Base-by-base conservation (phyloP, 345 rosid species). In the Luvunga scandens region DNA sequence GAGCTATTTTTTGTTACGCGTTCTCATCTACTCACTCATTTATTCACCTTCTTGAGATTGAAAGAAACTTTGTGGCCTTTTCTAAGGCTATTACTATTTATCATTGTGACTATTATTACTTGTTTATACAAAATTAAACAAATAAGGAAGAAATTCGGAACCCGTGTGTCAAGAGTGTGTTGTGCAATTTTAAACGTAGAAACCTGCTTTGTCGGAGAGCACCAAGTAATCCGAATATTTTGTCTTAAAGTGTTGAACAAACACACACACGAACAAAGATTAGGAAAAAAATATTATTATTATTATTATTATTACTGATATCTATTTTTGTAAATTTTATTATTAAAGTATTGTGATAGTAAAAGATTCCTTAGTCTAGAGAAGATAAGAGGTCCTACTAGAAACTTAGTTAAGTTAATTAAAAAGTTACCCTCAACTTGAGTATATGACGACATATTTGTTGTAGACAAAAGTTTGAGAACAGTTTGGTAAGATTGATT, bases 1-100 rank as follows among this genome's bases (percentile, higher is more conserved):
- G 95, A 87, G 75, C 93, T 80, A 81, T 82, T 84, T 72, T 72
- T 84, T 70, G 80, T 69, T 69, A 73, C 91, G 89, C 90, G 91
- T 88, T 88, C 86, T 66, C 88, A 90, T 84, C 94, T 89, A 82
- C 86, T 83, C 83, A 80, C 85, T 62, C 56, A 22, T 59, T 13
- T 12, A 45, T 45, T 45, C 50, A 12, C 50, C 73, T 1, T 64
- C 57, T 60, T 39, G 31, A 6, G 30, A 34, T 73, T 45, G 9
- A 13, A 7, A n/a, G 71, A 48, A 34, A 4, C 9, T 4, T 62
- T 50, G 64, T 21, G 22, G 57, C 22, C n/a, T 71, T 18, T 53
- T 39, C 30, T 72, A 18, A 34, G 3, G 9, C 12, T 1, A 75
- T 8, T 45, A 69, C 7, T 68, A 68, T 68, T 45, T 48, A 19